phyloP scores from a whole-genome alignment of 2,329 filamentous ascomycete species.

The Arthroderma sp. region DNA sequence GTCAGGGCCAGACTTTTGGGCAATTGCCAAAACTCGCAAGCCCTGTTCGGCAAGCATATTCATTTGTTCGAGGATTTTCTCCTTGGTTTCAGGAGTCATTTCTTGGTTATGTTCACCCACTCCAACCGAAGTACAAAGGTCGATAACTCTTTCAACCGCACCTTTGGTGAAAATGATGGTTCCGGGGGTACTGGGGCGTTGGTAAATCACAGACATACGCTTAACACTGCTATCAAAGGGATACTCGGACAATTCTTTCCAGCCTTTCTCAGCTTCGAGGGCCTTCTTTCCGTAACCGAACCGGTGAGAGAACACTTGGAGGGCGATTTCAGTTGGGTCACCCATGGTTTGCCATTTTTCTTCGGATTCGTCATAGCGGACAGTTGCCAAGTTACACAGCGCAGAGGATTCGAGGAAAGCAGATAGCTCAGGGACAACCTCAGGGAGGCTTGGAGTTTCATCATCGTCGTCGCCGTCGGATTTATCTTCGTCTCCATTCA shows the following conservation, averaged over 20 bases:
- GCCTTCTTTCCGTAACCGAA: slow-evolving; percentile 40
- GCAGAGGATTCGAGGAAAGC: slow-evolving; percentile 42
- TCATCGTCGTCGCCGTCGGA: slow-evolving; percentile 9
- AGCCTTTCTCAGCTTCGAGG: slow-evolving; percentile 28
- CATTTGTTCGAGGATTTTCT: slow-evolving; percentile 42
- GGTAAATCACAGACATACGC: slow-evolving; percentile 52
- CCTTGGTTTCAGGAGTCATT: slow-evolving; percentile 29
- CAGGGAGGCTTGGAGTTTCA: slow-evolving; percentile 15
- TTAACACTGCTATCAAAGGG: slow-evolving; percentile 54
- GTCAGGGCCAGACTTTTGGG: slow-evolving; percentile 23
- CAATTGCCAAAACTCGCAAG: slow-evolving; percentile 47
- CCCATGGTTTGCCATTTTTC: slow-evolving; percentile 44
- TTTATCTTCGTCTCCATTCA: slow-evolving; percentile 10
- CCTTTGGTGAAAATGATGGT: slow-evolving; percentile 20
- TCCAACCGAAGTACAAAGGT: slow-evolving; percentile 39
- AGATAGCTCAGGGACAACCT: slow-evolving; percentile 34
- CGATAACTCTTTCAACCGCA: slow-evolving; percentile 31
- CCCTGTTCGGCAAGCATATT: slow-evolving; percentile 44
- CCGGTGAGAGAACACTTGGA: slow-evolving; percentile 52
- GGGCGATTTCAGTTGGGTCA: slow-evolving; percentile 54
- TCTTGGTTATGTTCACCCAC: slow-evolving; percentile 26
- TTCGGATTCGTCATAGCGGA: slow-evolving; percentile 32
- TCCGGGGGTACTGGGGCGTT: slow-evolving; percentile 21
- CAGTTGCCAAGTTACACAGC: slow-evolving; percentile 41
- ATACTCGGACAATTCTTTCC: slow-evolving; percentile 46